phyloP scores from a whole-genome alignment of 179 eudicot genomes.

The Corrigiola litoralis region DNA sequence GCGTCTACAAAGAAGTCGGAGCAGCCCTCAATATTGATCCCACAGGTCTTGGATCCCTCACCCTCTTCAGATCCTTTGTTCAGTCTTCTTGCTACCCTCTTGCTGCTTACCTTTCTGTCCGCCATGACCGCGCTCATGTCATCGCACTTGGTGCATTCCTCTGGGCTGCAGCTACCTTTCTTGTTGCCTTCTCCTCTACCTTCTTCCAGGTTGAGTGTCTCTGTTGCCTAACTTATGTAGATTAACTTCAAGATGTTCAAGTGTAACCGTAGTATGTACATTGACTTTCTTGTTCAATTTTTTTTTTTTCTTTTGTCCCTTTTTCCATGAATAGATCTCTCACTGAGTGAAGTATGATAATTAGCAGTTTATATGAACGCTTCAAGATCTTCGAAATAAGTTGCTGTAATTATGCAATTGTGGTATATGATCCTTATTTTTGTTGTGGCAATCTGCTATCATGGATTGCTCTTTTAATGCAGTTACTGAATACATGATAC shows the following conservation, averaged over 20 bases:
- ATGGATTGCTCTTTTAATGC: no score
- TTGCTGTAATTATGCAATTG: no score
- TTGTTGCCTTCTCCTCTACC: slow-evolving; percentile 59
- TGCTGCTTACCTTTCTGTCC: slow-evolving; percentile 59
- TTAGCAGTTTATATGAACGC: no score
- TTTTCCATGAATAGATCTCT: no score
- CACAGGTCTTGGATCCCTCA: slow-evolving; percentile 63
- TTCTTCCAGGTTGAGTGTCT: slow-evolving; percentile 41
- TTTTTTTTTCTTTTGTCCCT: no score
- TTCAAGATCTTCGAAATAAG: no score
- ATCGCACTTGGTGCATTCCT: slow-evolving; percentile 65
- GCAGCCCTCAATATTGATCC: slow-evolving; percentile 57
- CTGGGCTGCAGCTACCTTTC: slow-evolving; percentile 76
- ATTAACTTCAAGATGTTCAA: no score
- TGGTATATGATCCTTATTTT: no score
- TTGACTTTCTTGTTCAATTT: no score
- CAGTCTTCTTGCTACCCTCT: slow-evolving; percentile 68
- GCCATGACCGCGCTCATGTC: slow-evolving; percentile 57
- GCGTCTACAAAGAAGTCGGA: slow-evolving; percentile 76
- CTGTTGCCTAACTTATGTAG: background rate
- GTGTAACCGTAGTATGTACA: no score
- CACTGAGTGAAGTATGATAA: no score
- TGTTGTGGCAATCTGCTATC: no score
- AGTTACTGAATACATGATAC: background rate
- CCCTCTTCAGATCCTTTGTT: slow-evolving; percentile 65